These are phyloP conservation scores for Boletellus dicymbophilus DNA, from an alignment of 1,284 basidiomycete species.

Conservation along the genomic window DNA sequence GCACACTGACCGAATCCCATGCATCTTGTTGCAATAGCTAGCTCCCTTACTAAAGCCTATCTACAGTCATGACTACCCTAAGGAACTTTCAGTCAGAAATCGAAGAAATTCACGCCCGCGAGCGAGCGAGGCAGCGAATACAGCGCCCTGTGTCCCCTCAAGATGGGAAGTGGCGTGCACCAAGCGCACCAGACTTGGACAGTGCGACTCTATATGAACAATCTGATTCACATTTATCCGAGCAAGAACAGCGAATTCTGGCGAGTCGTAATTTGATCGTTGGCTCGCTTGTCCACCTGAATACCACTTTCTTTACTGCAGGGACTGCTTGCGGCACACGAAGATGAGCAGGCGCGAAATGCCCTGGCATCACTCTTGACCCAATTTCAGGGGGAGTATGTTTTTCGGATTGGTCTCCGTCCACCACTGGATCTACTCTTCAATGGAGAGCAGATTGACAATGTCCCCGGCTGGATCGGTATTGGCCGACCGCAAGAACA, in stretches of 20 bases:
- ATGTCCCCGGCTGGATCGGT: slow-evolving; percentile 55
- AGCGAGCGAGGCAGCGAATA: slow-evolving; percentile 58
- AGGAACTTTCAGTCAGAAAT: slow-evolving; percentile 76
- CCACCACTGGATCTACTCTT: slow-evolving; percentile 59
- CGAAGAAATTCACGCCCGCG: slow-evolving; percentile 67
- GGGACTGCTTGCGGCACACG: slow-evolving; percentile 45
- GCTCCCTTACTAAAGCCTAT: slow-evolving; percentile 1
- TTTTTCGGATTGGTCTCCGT: slow-evolving; percentile 67
- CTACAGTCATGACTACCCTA: slow-evolving; percentile 54
- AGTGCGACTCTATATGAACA: neutral
- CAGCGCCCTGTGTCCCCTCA: slow-evolving; percentile 20
- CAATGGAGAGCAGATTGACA: slow-evolving; percentile 45
- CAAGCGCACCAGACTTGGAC: neutral
- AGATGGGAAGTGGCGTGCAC: slow-evolving; percentile 29
- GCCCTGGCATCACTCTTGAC: slow-evolving; percentile 67
- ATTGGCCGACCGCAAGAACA: slow-evolving; percentile 49
- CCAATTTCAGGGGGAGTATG: slow-evolving; percentile 64
- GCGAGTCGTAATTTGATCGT: slow-evolving; percentile 38
- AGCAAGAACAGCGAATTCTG: slow-evolving; percentile 60
- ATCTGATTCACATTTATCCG: slow-evolving; percentile 35
- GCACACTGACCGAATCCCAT: slow-evolving; percentile 21
- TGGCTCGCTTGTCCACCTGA: neutral
- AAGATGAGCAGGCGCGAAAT: slow-evolving; percentile 59
- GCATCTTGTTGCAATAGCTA: slow-evolving; percentile 8
- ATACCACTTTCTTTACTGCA: slow-evolving; percentile 29